Percentiles rank a stretch among this genome's conserved stretches.
These are phyloP conservation scores for Crithidia thermophila DNA, from an alignment of 208 protist species.

Conservation along the genomic window DNA sequence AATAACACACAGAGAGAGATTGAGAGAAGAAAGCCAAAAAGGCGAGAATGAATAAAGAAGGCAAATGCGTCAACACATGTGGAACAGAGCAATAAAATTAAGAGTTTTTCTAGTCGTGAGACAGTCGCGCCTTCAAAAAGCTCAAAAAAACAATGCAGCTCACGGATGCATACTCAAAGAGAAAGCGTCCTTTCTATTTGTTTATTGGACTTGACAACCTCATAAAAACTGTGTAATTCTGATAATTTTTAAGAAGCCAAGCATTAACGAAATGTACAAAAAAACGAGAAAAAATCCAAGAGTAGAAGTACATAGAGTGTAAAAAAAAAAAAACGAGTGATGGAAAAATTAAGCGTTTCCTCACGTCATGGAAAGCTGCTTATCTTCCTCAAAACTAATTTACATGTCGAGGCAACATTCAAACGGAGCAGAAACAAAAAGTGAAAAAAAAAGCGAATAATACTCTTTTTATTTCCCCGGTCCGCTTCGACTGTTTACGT, in stretches of 20 bases:
- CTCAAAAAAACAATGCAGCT: neutral
- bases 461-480: too few relatives aligned
- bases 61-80: too few relatives aligned
- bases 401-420: too few relatives aligned
- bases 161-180: too few relatives aligned
- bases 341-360: slow-evolving; percentile 6
- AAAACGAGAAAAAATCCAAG: neutral
- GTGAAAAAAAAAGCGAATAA: neutral
- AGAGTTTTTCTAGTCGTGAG: too few relatives aligned
- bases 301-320: neutral
- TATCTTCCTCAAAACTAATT: too few relatives aligned
- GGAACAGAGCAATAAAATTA: too few relatives aligned
- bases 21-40: neutral
- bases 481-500: too few relatives aligned
- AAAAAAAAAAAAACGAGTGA: slow-evolving; percentile 8
- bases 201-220: neutral
- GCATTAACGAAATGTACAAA: neutral
- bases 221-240: too few relatives aligned
- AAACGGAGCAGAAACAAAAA: neutral
- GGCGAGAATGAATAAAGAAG: neutral
- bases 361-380: too few relatives aligned
- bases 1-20: neutral
- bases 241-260: neutral
- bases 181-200: too few relatives aligned
- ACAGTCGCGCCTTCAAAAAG: too few relatives aligned